Percentiles rank a stretch among this genome's conserved stretches.
Conservation (phyloP, 2,329 filamentous ascomycete species). For the Parafenestella ontariensis region DNA sequence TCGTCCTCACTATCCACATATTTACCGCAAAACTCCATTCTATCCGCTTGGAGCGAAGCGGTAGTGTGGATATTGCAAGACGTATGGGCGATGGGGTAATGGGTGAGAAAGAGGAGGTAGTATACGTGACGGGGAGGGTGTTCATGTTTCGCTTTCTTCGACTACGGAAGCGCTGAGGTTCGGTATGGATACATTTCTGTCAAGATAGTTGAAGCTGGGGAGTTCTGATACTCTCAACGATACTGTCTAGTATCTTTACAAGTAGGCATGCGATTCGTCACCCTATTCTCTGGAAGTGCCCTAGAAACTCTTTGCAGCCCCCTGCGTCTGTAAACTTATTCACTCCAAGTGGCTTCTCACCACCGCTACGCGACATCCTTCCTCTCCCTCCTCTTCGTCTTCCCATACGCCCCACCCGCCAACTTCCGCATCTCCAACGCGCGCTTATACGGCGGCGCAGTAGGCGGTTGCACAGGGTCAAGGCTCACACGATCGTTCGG, state of each 20-base stretch:
- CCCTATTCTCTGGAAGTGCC: no score
- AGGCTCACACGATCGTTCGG: constrained; percentile 86
- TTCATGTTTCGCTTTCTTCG: not conserved
- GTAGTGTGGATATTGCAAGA: no score
- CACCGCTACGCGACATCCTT: not conserved
- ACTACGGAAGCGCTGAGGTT: not conserved
- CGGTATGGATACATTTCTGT: not conserved
- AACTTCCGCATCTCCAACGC: constrained; percentile 84
- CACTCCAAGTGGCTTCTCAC: not conserved
- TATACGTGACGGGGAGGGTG: not conserved
- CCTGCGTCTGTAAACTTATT: not conserved
- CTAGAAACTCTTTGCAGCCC: no score
- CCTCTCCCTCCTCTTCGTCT: constrained; percentile 60
- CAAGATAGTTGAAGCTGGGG: not conserved
- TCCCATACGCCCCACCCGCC: constrained; percentile 78
- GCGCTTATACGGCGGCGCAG: constrained; percentile 91
- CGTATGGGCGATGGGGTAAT: no score
- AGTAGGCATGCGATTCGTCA: no score
- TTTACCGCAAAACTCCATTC: no score
- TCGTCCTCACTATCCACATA: no score
- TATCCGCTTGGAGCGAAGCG: no score
- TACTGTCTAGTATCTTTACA: no score
- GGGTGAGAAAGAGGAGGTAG: not conserved
- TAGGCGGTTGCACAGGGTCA: constrained; percentile 93
- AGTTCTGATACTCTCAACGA: no score